Percentiles rank a stretch among this genome's conserved stretches.
Evolutionary conservation across 495 filamentous ascomycete species (phyloP).

Genomic region (Aspergillus bertholletiae): DNA sequence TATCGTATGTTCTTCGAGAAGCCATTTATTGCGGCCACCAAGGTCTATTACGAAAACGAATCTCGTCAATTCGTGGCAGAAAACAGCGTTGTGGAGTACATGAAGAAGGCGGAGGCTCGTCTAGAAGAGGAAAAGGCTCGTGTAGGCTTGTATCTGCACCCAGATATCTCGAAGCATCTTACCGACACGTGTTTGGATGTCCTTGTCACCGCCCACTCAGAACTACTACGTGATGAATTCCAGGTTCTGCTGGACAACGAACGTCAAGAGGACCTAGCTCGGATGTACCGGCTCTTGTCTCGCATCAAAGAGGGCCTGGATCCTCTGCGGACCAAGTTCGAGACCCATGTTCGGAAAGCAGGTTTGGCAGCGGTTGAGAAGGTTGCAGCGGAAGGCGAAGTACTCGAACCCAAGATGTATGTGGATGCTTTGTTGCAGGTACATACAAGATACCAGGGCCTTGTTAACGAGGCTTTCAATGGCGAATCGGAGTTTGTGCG

Average conservation of each 20-base stretch:
- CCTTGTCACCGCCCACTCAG: conserved; percentile 83
- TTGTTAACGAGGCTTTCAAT: conserved; percentile 90
- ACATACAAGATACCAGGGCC: conserved; percentile 84
- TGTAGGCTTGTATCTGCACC: conserved; percentile 86
- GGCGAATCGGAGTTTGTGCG: conserved; percentile 96
- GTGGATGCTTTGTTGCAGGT: conserved; percentile 93
- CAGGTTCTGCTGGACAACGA: conserved; percentile 94
- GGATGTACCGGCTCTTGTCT: conserved; percentile 92
- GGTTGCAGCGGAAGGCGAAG: conserved; percentile 83
- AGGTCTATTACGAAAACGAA: conserved; percentile 82
- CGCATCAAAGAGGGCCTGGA: conserved; percentile 92
- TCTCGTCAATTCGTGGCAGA: conserved; percentile 92
- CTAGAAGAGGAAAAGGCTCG: conserved; percentile 92
- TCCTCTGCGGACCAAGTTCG: conserved; percentile 82
- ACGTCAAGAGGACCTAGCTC: conserved; percentile 87
- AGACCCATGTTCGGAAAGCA: conserved; percentile 86
- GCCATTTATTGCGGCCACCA: conserved; percentile 86
- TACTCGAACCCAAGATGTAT: conserved; percentile 92
- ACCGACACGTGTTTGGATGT: conserved; percentile 86
- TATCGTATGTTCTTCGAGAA: conserved; percentile 88
- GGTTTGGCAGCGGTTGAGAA: conserved; percentile 87
- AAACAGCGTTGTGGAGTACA: conserved; percentile 98
- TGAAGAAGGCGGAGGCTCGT: conserved; percentile 98
- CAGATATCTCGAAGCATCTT: conserved; percentile 77
- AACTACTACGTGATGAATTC: conserved; percentile 88